Base-by-base conservation (phyloP, 352 stramenopile genomes). In the Globisporangium ultimum region DNA sequence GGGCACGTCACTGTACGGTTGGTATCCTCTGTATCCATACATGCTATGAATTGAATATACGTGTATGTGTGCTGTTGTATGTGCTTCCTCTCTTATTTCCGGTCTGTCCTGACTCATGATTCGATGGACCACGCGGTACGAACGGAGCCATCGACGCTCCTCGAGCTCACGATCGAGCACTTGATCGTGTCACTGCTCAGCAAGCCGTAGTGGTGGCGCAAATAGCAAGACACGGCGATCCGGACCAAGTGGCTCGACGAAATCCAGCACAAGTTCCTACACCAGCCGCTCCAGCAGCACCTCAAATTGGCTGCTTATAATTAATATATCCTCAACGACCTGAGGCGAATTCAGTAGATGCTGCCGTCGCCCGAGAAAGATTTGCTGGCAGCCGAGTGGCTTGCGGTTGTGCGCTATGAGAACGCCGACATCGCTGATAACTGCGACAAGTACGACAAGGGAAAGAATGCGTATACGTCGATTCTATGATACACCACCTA, bases 181-280 rank as follows among this genome's bases (percentile, higher is more conserved):
- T 22, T 10, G 18, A 51, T 51, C 46, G 22, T 51, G 18, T 22
- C 46, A 6, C 18, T 51, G 10, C 18, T 51, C 46, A 51, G 46
- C 46, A 51, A 51, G 46, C 46, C 46, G 22, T 10, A 32, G 18
- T 51, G 46, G 46, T 51, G 46, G 46, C 18, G 18, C 46, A 51
- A 51, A 10, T 51, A 10, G 46, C 9, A 51, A 11, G 38, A 51
- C 46, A 2, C 46, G 46, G 46, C 46, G n/a, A 51, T 21, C 22
- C 46, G n/a, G 12, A n/a, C 46, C 13, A 51, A 51, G 15, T 51
- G 46, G 46, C 46, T 51, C 13, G 22, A 51, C 18, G 46, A 51
- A 9, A 51, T 51, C 46, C 46, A 51, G 22, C 22, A 13, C 46
- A 10, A 32, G 22, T 21, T 34, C 46, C 46, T 51, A 6, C 46